Evolutionary conservation across 257 asterid genomes (phyloP), one percentile per base, ranked within the genome.

Genomic region (Scutellaria baicalensis): DNA sequence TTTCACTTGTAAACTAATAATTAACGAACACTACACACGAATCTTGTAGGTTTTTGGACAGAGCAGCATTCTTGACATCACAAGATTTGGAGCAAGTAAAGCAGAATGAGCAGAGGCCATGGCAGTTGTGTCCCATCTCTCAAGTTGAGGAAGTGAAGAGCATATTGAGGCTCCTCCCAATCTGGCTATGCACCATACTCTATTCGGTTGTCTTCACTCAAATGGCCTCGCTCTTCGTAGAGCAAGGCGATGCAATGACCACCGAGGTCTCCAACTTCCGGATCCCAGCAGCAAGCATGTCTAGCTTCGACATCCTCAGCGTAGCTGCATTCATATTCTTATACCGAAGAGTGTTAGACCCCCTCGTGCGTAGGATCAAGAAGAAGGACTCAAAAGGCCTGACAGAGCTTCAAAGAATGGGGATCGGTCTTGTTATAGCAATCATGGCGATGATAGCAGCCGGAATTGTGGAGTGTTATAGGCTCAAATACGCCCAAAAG

Each of bases 81-180:
- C 77, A 61, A 23, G 99, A 91, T 57, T 39, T 71, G 36, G 84
- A 80, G 27, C 69, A 74, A 12, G 77, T 86, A 66, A 78, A 83
- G 62, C 83, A 80, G 27, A 75, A 76, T 2, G 68, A 52, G 8
- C 60, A 47, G 71, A 76, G 83, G 79, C 88, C 88, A 0, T 94
- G 99, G 99, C 78, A 74, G 20, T 83, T 94, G 8, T 91, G 97
- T 71, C 92, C 99, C 27, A 63, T 91, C 71, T 86, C 97, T 4
- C 99, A 91, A 84, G 96, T 93, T 7, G 99, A 93, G 78, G 99
- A 93, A 74, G 99, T 93, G 43, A 93, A 93, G 17, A 87, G 94
- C 86, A 83, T 93, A 38, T 68, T 91, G 5, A 75, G 99, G 59
- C 82, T 93, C 5, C 81, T 93, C 16, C 99, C 99, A 0, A 93